Evolutionary conservation across 805 yeast species (phyloP).

Genomic region (Saccharomyces paradoxus): DNA sequence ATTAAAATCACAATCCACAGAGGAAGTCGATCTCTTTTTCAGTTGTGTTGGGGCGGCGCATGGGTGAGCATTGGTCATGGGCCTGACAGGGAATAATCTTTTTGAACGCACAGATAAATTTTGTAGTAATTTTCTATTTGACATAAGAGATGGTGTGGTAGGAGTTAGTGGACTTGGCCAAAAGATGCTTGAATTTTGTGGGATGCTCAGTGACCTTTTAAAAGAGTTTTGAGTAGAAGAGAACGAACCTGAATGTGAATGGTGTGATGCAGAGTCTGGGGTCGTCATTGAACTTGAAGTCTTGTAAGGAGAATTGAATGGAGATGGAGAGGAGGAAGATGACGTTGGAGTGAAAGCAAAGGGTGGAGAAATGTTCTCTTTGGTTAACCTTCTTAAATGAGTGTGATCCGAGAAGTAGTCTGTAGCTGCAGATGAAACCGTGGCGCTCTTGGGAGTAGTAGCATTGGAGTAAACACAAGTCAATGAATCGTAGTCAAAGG

Average conservation of each 20-base stretch:
- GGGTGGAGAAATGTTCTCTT: neutral
- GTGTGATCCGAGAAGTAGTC: constrained; percentile 2
- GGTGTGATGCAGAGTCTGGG: constrained; percentile 12
- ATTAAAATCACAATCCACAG: constrained; percentile 22
- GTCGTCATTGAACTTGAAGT: constrained; percentile 7
- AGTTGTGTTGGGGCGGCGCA: constrained; percentile 4
- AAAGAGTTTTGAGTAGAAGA: constrained; percentile 2
- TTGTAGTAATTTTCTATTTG: constrained; percentile 3
- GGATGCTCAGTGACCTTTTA: constrained; percentile 2
- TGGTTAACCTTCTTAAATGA: neutral
- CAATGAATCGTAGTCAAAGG: neutral
- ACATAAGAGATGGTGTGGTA: constrained; percentile 16
- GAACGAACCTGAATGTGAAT: constrained; percentile 6
- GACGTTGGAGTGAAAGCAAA: constrained; percentile 5
- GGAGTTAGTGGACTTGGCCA: constrained; percentile 17
- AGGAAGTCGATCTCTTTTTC: constrained; percentile 21
- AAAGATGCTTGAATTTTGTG: constrained; percentile 12
- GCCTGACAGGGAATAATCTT: neutral
- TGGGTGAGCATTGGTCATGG: neutral
- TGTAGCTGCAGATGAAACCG: constrained; percentile 19
- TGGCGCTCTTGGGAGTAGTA: neutral
- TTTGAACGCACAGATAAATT: constrained; percentile 1
- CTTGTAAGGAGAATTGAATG: constrained; percentile 18
- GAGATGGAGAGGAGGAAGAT: constrained; percentile 13
- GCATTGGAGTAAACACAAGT: neutral